Evolutionary conservation across 257 asterid genomes (phyloP).

Genomic region (Lycium ferocissimum): DNA sequence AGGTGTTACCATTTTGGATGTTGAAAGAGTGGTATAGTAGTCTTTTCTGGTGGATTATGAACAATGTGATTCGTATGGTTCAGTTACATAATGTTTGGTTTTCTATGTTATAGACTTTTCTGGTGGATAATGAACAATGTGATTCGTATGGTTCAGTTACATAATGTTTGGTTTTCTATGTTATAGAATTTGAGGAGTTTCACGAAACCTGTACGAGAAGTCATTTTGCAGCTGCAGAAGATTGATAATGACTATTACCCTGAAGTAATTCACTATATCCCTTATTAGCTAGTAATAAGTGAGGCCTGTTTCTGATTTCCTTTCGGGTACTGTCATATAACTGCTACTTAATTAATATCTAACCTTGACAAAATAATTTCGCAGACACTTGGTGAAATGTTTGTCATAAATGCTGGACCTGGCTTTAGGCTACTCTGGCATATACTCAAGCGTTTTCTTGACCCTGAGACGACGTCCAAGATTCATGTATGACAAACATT

Average conservation of each 20-base stretch:
- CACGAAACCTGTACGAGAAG: slow-evolving; percentile 57
- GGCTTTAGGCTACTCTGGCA: slow-evolving; percentile 66
- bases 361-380: slow-evolving; percentile 6
- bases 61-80: neutral
- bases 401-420: slow-evolving; percentile 65
- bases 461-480: slow-evolving; percentile 58
- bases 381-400: slow-evolving; percentile 61
- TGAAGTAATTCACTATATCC: slow-evolving; percentile 45
- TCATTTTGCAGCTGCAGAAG: slow-evolving; percentile 57
- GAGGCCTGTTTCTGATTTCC: neutral
- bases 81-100: no score
- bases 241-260: slow-evolving; percentile 55
- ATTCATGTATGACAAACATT: slow-evolving; percentile 46
- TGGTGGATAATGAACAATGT: neutral
- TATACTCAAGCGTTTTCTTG: slow-evolving; percentile 63
- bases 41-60: neutral
- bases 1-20: slow-evolving; percentile 62
- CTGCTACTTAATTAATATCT: neutral
- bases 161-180: neutral
- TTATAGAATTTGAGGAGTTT: slow-evolving; percentile 55
- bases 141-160: neutral
- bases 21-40: slow-evolving; percentile 62
- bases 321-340: neutral
- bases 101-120: neutral
- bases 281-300: neutral